phyloP scores from a whole-genome alignment of 1,284 basidiomycete genomes.

The Neolentinus lepideus region DNA sequence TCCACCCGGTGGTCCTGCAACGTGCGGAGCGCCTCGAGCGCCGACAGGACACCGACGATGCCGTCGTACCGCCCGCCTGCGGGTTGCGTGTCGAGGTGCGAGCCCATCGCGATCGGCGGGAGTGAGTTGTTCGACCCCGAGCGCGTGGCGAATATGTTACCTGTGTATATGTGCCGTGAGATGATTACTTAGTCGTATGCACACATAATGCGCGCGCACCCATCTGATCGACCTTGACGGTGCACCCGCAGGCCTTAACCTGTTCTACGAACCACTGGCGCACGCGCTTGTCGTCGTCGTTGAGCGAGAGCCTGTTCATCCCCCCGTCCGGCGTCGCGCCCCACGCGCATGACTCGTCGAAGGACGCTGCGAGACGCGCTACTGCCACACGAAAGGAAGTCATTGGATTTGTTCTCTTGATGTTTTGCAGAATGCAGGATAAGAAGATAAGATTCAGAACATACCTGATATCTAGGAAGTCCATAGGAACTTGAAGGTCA shows the following conservation, averaged over 20 bases:
- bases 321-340: not conserved
- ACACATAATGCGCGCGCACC: no score
- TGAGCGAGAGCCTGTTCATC: slow-evolving; percentile 10
- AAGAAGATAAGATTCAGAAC: not conserved
- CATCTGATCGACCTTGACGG: slow-evolving; percentile 8
- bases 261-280: slow-evolving; percentile 14
- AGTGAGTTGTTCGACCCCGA: slow-evolving; percentile 10
- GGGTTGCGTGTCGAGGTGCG: slow-evolving; percentile 16
- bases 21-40: slow-evolving; percentile 15
- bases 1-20: slow-evolving; percentile 15
- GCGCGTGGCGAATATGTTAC: slow-evolving; percentile 14
- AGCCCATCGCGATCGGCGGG: slow-evolving; percentile 14
- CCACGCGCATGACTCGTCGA: not conserved
- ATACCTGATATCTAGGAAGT: no score
- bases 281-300: slow-evolving; percentile 14
- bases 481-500: no score
- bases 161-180: slow-evolving; percentile 2
- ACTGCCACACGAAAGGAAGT: not conserved
- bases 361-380: not conserved
- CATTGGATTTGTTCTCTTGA: no score
- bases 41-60: slow-evolving; percentile 17
- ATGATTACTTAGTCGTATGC: no score
- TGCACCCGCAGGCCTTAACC: slow-evolving; percentile 13
- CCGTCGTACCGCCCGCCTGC: slow-evolving; percentile 19
- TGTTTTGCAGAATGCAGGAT: not conserved